Base-by-base conservation (phyloP, 805 yeast species). In the Wickerhamiella occidentalis region DNA sequence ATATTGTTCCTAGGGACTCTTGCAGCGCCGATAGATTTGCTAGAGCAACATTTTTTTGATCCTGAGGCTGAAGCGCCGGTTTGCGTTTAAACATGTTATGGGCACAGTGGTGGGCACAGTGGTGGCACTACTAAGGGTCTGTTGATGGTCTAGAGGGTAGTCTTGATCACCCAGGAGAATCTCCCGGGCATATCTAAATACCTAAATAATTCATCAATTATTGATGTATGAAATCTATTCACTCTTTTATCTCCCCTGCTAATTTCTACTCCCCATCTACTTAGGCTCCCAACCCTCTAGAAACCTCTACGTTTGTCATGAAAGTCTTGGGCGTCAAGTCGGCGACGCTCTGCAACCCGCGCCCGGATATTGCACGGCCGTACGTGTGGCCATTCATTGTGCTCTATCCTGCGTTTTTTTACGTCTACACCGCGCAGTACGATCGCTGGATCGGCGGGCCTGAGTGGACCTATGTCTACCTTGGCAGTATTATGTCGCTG, bases 391-490 rank as follows among this genome's bases (percentile, higher is more conserved):
- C 95, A 8, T 88, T 87, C 64, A 64, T 82, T 51, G 72, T 82
- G 42, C 66, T 85, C 41, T 90, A 90, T 62, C 95, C 95, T 5
- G 61, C 74, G 17, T 85, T 84, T 63, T 68, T 69, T 48, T 78
- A 82, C 58, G 64, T 85, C 36, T 90, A 84, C 64, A 59, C 64
- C 52, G 67, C 68, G 52, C 77, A 80, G 51, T 90, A 90, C 64
- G 97, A 90, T 51, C 70, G 67, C 51, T 85, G 85, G 62, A 82
- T 90, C 60, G 82, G 75, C 41, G 96, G 96, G 22, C 75, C 82
- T 42, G 98, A 90, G 68, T 92, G 98, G 97, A 92, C 97, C 0
- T 85, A 85, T 64, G 92, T 90, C 33, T 88, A 78, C 60, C 69
- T 86, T 21, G 82, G 94, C 52, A 65, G 87, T 5, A 71, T 88